These are phyloP conservation scores for Lactarius indigo DNA, from an alignment of 768 basidiomycete species.

Conservation along the genomic window DNA sequence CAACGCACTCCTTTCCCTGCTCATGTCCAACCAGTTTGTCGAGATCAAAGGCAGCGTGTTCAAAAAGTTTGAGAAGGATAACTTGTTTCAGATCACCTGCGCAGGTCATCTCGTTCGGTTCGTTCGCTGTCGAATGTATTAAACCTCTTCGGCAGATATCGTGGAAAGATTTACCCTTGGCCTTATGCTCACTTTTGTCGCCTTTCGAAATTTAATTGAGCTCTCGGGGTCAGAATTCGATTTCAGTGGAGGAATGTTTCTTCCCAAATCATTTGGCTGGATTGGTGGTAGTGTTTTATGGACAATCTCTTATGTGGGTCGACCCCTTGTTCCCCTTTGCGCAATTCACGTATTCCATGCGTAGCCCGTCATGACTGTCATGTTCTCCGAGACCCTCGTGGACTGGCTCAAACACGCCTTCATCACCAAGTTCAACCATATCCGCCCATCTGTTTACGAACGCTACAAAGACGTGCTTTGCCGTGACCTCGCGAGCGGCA, in stretches of 20 bases:
- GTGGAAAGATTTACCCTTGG: conserved; percentile 93
- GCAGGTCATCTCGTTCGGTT: conserved; percentile 56
- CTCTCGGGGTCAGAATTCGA: conserved; percentile 87
- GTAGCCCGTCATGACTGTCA: conserved; percentile 88
- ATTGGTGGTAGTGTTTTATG: conserved; percentile 73
- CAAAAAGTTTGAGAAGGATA: conserved; percentile 99
- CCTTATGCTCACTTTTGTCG: conserved; percentile 88
- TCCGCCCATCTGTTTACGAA: conserved; percentile 91
- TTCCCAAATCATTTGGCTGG: conserved; percentile 85
- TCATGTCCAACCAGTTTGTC: conserved; percentile 97
- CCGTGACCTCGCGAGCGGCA: conserved; percentile 82
- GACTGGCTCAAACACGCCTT: conserved; percentile 99
- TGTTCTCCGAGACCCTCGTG: conserved; percentile 88
- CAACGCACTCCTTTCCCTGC: conserved; percentile 86
- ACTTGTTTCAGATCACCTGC: conserved; percentile 96
- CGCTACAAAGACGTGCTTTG: conserved; percentile 94
- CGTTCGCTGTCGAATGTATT: background rate
- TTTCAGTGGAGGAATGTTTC: conserved; percentile 61
- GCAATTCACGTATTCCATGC: conserved; percentile 5
- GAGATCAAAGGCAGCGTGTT: conserved; percentile 99
- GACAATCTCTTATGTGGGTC: conserved; percentile 85
- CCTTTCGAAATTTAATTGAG: conserved; percentile 92
- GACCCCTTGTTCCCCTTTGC: background rate
- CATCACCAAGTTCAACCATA: conserved; percentile 99
- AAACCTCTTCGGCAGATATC: conserved; percentile 58